Conservation (phyloP, 345 rosid species). For the Brassica rapa region DNA sequence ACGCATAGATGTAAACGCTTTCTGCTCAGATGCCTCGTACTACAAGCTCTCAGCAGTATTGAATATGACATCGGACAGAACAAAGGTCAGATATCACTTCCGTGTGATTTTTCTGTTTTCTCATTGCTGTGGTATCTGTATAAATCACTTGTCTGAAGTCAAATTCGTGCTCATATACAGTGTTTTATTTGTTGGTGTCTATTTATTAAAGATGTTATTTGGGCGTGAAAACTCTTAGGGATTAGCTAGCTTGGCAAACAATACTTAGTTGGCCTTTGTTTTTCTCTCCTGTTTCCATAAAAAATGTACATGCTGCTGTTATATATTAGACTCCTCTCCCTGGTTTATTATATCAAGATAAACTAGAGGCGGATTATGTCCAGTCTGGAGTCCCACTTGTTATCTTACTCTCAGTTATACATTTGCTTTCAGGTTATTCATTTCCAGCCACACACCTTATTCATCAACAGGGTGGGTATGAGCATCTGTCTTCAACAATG, state of each 20-base stretch:
- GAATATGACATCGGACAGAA: slow-evolving; percentile 90
- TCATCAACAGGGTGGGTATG: slow-evolving; percentile 76
- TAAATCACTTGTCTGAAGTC: not conserved
- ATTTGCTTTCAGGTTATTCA: slow-evolving; percentile 71
- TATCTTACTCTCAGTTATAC: slow-evolving; percentile 17
- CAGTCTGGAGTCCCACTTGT: not conserved
- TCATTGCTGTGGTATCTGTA: slow-evolving; percentile 9
- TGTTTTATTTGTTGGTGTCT: slow-evolving; percentile 14
- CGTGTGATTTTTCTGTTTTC: slow-evolving; percentile 9
- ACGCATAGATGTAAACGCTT: slow-evolving; percentile 87
- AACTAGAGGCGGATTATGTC: slow-evolving; percentile 4
- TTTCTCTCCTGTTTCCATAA: slow-evolving; percentile 14
- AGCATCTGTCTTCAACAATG: slow-evolving; percentile 86
- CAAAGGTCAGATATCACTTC: slow-evolving; percentile 64
- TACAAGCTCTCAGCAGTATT: slow-evolving; percentile 82
- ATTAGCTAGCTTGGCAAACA: not conserved
- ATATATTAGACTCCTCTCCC: not conserved
- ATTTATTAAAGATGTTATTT: slow-evolving; percentile 16
- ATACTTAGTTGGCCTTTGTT: slow-evolving; percentile 16
- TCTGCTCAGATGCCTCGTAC: slow-evolving; percentile 74
- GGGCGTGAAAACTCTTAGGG: not conserved
- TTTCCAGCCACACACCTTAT: slow-evolving; percentile 85
- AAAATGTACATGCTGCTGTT: not conserved
- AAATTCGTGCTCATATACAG: slow-evolving; percentile 9
- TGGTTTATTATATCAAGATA: slow-evolving; percentile 13